A percentile compares a stretch with the other conserved stretches of the same genome.
phyloP scores from a whole-genome alignment of 306 rosid species.

The Glycine tomentella region DNA sequence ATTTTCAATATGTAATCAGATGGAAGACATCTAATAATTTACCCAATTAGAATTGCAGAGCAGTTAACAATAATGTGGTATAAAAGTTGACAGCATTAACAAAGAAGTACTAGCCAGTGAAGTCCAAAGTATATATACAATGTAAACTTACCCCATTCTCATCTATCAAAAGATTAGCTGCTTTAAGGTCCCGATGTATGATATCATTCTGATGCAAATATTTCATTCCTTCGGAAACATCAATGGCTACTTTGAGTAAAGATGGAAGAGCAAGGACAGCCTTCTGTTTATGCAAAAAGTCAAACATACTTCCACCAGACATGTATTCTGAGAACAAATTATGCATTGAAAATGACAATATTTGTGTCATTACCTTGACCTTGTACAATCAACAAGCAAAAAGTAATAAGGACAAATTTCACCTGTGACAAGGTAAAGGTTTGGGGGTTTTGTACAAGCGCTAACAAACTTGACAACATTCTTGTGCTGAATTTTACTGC shows the following conservation, averaged over 20 bases:
- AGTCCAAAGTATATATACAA: neutral
- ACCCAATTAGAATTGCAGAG: too few relatives aligned
- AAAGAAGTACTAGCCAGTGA: neutral
- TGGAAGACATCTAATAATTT: too few relatives aligned
- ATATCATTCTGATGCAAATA: slow-evolving; percentile 82
- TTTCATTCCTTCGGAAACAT: slow-evolving; percentile 80
- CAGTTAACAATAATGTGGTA: neutral
- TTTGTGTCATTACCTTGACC: slow-evolving; percentile 3
- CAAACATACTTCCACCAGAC: slow-evolving; percentile 83
- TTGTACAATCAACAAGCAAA: neutral
- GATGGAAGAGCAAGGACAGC: slow-evolving; percentile 58
- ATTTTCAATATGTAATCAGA: too few relatives aligned
- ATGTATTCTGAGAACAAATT: slow-evolving; percentile 67
- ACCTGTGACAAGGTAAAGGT: slow-evolving; percentile 77
- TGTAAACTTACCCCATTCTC: slow-evolving; percentile 63
- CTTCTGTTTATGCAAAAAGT: slow-evolving; percentile 65
- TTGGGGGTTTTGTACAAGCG: slow-evolving; percentile 72
- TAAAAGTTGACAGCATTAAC: neutral
- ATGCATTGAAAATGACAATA: slow-evolving; percentile 14
- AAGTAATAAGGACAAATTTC: slow-evolving; percentile 37
- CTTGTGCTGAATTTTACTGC: slow-evolving; percentile 78
- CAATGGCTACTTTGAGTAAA: slow-evolving; percentile 69
- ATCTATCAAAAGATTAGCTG: slow-evolving; percentile 86
- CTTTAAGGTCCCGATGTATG: slow-evolving; percentile 80
- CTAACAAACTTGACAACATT: slow-evolving; percentile 80